Evolutionary conservation across 148 eudicot genomes (phyloP).

Genomic region (Linanthus parryae): DNA sequence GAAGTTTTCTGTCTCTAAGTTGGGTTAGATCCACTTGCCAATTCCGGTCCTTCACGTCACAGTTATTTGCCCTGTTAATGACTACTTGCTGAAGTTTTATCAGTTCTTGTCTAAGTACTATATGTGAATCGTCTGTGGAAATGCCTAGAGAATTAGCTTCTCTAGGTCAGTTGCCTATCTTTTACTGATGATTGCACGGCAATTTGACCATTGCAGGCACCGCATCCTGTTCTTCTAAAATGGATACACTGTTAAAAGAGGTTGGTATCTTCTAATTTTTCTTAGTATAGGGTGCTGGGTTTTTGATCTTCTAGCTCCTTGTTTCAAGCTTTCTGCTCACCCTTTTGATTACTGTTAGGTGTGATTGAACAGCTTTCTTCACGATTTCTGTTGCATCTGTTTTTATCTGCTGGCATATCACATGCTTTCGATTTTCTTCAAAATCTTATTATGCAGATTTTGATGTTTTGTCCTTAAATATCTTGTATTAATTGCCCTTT

Average conservation of each 20-base stretch:
- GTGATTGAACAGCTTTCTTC: not conserved
- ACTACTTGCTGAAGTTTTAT: too few species aligned
- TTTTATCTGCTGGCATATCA: not conserved
- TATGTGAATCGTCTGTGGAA: not conserved
- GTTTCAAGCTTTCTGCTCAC: not conserved
- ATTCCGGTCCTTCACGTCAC: too few species aligned
- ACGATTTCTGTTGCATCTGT: not conserved
- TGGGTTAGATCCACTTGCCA: too few species aligned
- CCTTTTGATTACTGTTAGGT: not conserved
- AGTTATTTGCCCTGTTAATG: too few species aligned
- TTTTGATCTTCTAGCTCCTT: constrained; percentile 1
- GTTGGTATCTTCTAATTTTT: constrained; percentile 23
- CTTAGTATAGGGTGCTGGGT: not conserved
- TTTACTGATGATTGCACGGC: not conserved
- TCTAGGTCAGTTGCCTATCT: not conserved
- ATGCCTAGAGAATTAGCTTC: not conserved
- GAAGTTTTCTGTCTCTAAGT: too few species aligned
- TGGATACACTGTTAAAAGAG: constrained; percentile 35
- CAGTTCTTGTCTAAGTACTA: not conserved
- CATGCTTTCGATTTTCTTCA: not conserved
- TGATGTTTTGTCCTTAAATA: too few species aligned
- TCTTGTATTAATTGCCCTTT: too few species aligned
- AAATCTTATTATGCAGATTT: too few species aligned
- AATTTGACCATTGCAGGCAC: constrained; percentile 31
- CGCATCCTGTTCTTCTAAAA: constrained; percentile 38